Percentiles rank a stretch among this genome's conserved stretches.
Evolutionary conservation across 305 asterid species (phyloP).

Genomic region (Fraxinus xanthoxyloides): DNA sequence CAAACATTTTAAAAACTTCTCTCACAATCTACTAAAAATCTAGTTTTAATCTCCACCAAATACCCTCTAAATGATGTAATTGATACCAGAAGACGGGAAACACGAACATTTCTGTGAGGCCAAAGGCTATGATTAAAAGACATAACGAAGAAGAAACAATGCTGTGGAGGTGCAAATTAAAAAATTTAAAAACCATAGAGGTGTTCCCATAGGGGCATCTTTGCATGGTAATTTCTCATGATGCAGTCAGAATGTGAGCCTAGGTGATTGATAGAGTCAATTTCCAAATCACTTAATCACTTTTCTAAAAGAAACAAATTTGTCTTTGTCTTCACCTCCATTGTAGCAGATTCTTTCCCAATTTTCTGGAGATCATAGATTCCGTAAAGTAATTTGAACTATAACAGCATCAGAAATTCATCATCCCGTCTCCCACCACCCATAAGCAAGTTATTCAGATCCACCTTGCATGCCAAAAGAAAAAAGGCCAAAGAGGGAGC

Average conservation of each 20-base stretch:
- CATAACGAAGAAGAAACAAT: neutral
- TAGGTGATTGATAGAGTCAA: neutral
- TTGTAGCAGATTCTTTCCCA: neutral
- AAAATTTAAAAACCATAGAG: neutral
- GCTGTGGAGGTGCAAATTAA: neutral
- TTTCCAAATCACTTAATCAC: neutral
- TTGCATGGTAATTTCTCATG: constrained; percentile 7
- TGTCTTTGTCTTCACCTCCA: neutral
- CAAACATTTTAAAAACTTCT: too few relatives aligned
- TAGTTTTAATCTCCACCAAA: too few relatives aligned
- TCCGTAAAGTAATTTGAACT: neutral
- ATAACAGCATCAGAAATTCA: neutral
- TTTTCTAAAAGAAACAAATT: neutral
- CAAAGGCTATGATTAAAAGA: neutral
- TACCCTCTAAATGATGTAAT: neutral
- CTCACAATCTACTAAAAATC: too few relatives aligned
- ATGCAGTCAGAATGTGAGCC: neutral
- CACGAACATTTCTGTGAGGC: neutral
- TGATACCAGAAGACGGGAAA: neutral
- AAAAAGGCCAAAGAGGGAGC: neutral
- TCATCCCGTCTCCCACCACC: neutral
- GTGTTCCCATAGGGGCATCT: neutral
- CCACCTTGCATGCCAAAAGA: neutral
- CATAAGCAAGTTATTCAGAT: neutral
- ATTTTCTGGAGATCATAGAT: neutral